Base-by-base conservation (phyloP, 768 basidiomycete species). In the Royoungia palumana region DNA sequence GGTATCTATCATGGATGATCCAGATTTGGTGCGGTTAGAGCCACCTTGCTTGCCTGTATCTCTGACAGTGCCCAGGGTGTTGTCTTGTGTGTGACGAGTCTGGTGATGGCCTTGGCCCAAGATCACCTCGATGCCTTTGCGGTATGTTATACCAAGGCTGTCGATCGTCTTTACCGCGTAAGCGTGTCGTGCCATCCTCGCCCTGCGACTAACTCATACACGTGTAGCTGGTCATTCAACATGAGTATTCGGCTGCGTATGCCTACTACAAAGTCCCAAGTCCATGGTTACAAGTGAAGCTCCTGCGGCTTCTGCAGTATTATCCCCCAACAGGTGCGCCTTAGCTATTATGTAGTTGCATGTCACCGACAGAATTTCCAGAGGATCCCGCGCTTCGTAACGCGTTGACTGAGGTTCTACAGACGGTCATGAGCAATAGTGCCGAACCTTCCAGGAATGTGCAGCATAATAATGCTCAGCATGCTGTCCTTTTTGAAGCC, bases 391-490 rank as follows among this genome's bases (percentile, higher is more conserved):
- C 89, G 6, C 75, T 95, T 52, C 80, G 83, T 20, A 76, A 78
- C 20, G 82, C 87, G 27, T 71, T 99, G 38, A 82, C 90, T 53
- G 78, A 88, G 54, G 88, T 96, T 10, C 73, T 99, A 46, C 86
- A 92, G 60, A 87, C 87, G 7, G 84, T 93, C 63, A 92, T 98
- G 81, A 87, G 87, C 58, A 94, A 87, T 60, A 83, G 88, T 59
- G 86, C 91, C 9, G 94, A 96, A 61, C 87, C 88, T 9, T 86
- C 92, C 11, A 79, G 89, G 55, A 97, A 98, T 57, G 89, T 97
- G 12, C 96, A 99, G 64, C 96, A 99, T 63, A 97, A 95, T 67
- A 99, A 99, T 60, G 96, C 95, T 10, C 95, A 96, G 63, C 93
- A 98, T 63, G 89, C 96, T 1, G 83, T 99, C n/a, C 78, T 99